Percentiles rank a stretch among this genome's conserved stretches.
Evolutionary conservation across 1,284 basidiomycete genomes (phyloP).

Genomic region (Cystobasidiaceae sp.): DNA sequence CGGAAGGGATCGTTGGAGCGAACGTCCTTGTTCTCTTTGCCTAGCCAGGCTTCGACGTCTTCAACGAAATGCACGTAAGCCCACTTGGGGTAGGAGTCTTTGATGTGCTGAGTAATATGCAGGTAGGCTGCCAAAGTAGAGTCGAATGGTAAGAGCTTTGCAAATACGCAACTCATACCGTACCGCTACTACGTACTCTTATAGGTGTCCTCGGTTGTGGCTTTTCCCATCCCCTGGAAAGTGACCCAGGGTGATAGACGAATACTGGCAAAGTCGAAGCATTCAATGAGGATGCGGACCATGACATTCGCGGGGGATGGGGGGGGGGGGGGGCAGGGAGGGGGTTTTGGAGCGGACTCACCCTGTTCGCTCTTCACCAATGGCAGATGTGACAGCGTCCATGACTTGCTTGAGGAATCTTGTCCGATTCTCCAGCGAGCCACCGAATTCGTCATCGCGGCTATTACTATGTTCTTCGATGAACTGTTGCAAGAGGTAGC

Average conservation of each 20-base stretch:
- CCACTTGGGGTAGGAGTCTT: conserved; percentile 52
- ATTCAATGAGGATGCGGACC: no score
- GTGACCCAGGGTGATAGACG: conserved; percentile 31
- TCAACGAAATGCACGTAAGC: conserved; percentile 56
- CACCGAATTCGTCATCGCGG: conserved; percentile 59
- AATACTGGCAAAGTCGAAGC: no score
- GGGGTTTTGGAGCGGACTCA: no score
- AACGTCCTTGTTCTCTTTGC: conserved; percentile 24
- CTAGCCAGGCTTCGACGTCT: conserved; percentile 32
- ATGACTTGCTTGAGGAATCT: conserved; percentile 55
- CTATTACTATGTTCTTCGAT: conserved; percentile 54
- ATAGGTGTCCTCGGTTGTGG: conserved; percentile 1
- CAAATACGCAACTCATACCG: background rate
- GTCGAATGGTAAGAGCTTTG: background rate
- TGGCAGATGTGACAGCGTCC: conserved; percentile 52
- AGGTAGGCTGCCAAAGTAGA: conserved; percentile 47
- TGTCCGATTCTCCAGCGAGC: conserved; percentile 55
- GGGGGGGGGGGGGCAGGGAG: no score
- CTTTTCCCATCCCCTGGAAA: conserved; percentile 34
- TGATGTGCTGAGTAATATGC: conserved; percentile 40
- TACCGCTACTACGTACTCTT: background rate
- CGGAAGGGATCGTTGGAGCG: conserved; percentile 27
- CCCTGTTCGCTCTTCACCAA: conserved; percentile 53
- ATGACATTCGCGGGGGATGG: no score
- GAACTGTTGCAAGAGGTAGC: conserved; percentile 59